These are phyloP conservation scores for Alternaria sp. DNA, from an alignment of 2,329 filamentous ascomycete species.

Conservation along the genomic window DNA sequence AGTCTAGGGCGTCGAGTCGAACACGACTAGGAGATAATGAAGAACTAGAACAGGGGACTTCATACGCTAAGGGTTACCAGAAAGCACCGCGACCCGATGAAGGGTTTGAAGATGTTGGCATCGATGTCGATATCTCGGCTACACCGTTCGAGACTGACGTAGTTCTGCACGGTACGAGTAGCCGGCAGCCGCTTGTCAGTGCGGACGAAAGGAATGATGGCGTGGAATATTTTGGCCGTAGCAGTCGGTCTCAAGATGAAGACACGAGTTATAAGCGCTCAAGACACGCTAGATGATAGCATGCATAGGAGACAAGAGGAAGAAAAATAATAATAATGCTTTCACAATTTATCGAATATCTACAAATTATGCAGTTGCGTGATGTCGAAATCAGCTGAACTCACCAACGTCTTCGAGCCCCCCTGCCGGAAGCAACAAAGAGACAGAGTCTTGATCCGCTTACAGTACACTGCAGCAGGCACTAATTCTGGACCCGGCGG, in stretches of 20 bases:
- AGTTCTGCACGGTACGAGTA: constrained; percentile 26
- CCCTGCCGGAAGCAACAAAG: not conserved
- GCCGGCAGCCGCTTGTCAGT: constrained; percentile 31
- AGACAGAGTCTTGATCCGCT: not conserved
- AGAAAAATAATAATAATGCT: not conserved
- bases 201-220: constrained; percentile 12
- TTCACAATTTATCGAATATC: not conserved
- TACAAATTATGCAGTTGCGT: not conserved
- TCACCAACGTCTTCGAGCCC: not conserved
- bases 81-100: constrained; percentile 26
- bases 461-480: not conserved
- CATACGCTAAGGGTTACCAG: constrained; percentile 41
- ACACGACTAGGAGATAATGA: constrained; percentile 31
- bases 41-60: constrained; percentile 34
- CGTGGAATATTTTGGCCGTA: constrained; percentile 19
- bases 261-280: constrained; percentile 33
- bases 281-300: constrained; percentile 16
- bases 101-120: constrained; percentile 30
- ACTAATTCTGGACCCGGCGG: constrained; percentile 1
- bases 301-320: not conserved
- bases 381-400: not conserved
- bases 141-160: constrained; percentile 37
- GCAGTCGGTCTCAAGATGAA: constrained; percentile 12
- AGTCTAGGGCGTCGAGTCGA: constrained; percentile 32
- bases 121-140: constrained; percentile 33